Conservation (phyloP, 2,329 filamentous ascomycete species). For the Lecanicillium sp. region DNA sequence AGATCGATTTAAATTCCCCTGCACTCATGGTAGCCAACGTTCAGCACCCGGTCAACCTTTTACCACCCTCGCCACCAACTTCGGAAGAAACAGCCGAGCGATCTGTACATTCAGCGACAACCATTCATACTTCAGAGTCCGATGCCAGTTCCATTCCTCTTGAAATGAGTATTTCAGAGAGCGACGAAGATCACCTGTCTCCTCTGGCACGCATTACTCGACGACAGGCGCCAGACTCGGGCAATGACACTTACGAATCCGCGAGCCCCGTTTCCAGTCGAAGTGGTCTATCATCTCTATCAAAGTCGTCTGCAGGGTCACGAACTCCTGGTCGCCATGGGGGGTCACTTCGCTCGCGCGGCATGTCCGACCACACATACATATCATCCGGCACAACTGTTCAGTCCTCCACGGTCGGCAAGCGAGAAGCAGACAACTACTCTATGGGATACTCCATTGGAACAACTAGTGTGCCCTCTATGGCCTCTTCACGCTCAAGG, state of each 20-base stretch:
- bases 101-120: slow-evolving; percentile 35
- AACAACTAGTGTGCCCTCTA: slow-evolving; percentile 30
- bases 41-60: slow-evolving; percentile 71
- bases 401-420: slow-evolving; percentile 24
- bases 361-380: slow-evolving; percentile 55
- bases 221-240: slow-evolving; percentile 54
- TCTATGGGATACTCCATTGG: slow-evolving; percentile 37
- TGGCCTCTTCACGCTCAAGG: slow-evolving; percentile 38
- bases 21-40: slow-evolving; percentile 76
- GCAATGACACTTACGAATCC: slow-evolving; percentile 54
- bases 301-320: slow-evolving; percentile 46
- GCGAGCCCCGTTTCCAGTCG: slow-evolving; percentile 58
- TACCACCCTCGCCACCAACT: slow-evolving; percentile 75
- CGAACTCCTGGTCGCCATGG: slow-evolving; percentile 41
- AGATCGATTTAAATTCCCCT: slow-evolving; percentile 85
- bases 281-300: slow-evolving; percentile 52
- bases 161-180: slow-evolving; percentile 56
- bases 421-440: slow-evolving; percentile 40
- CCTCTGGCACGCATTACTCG: slow-evolving; percentile 68
- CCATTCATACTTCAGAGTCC: slow-evolving; percentile 42
- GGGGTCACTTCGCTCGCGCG: slow-evolving; percentile 43
- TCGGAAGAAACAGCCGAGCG: slow-evolving; percentile 62
- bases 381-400: slow-evolving; percentile 55
- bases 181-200: slow-evolving; percentile 69
- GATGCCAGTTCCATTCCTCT: slow-evolving; percentile 47